phyloP scores from a whole-genome alignment of 176 grass and related monocot genomes.

The bread wheat (Triticum aestivum) region DNA sequence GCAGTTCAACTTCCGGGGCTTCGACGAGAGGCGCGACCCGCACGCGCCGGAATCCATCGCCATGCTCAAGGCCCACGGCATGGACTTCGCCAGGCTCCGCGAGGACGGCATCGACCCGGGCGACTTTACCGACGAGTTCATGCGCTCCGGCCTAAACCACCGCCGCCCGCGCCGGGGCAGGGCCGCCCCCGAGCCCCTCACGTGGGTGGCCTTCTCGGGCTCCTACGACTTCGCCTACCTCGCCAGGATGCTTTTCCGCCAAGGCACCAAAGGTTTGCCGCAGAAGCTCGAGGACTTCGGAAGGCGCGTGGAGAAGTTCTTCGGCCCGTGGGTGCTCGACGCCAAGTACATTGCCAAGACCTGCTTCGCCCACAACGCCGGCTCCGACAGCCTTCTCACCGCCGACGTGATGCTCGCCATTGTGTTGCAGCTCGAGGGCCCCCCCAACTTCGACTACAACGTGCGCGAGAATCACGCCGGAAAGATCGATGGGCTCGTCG shows the following conservation, averaged over 20 bases:
- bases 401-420: constrained; percentile 22
- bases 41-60: constrained; percentile 20
- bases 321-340: constrained; percentile 34
- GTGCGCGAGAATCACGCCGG: background rate
- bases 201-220: constrained; percentile 36
- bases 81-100: background rate
- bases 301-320: background rate
- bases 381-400: constrained; percentile 53
- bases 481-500: constrained; percentile 21
- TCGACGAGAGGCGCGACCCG: constrained; percentile 16
- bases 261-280: background rate
- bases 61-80: constrained; percentile 38
- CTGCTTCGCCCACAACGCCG: constrained; percentile 39
- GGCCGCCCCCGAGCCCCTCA: background rate
- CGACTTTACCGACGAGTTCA: constrained; percentile 26
- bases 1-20: constrained; percentile 51
- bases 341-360: constrained; percentile 36
- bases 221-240: constrained; percentile 50
- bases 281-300: constrained; percentile 26
- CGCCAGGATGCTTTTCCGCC: constrained; percentile 8
- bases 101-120: background rate
- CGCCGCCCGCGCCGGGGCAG: background rate
- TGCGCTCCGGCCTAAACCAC: constrained; percentile 1
- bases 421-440: background rate
- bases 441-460: background rate